These are phyloP conservation scores for Colletotrichum sp. DNA, from an alignment of 2,329 filamentous ascomycete genomes.

Conservation along the genomic window DNA sequence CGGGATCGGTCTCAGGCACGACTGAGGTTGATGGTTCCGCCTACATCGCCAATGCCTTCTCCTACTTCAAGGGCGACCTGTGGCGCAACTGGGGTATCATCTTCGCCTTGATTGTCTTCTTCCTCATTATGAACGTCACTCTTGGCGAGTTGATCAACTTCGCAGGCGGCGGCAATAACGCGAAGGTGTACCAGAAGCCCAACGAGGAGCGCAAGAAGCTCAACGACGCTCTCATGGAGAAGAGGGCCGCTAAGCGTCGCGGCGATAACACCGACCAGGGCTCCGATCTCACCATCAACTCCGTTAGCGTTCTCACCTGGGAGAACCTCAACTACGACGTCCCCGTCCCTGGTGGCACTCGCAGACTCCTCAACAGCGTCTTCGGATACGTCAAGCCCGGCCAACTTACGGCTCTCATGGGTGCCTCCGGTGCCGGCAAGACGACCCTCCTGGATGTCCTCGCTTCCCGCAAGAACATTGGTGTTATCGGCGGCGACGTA, in stretches of 20 bases:
- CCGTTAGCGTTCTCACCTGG: conserved; percentile 80
- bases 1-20: conserved; percentile 73
- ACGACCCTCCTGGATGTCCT: conserved; percentile 84
- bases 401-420: conserved; percentile 81
- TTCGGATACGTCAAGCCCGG: conserved; percentile 79
- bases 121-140: conserved; percentile 77
- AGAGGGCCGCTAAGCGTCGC: conserved; percentile 60
- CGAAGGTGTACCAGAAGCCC: conserved; percentile 77
- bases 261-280: conserved; percentile 47
- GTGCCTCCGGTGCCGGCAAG: conserved; percentile 85
- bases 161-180: conserved; percentile 80
- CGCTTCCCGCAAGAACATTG: conserved; percentile 64
- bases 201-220: conserved; percentile 70
- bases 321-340: conserved; percentile 83
- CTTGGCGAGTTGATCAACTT: conserved; percentile 81
- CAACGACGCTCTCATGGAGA: conserved; percentile 66
- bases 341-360: conserved; percentile 60
- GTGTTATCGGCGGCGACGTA: conserved; percentile 62
- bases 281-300: conserved; percentile 60
- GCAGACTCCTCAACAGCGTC: conserved; percentile 60
- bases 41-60: conserved; percentile 74
- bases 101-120: conserved; percentile 74
- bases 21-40: conserved; percentile 66
- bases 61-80: conserved; percentile 69
- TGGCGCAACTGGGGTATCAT: conserved; percentile 90